These are phyloP conservation scores for Pedinophyceae sp. DNA, from an alignment of 139 green algal genomes.

Conservation along the genomic window DNA sequence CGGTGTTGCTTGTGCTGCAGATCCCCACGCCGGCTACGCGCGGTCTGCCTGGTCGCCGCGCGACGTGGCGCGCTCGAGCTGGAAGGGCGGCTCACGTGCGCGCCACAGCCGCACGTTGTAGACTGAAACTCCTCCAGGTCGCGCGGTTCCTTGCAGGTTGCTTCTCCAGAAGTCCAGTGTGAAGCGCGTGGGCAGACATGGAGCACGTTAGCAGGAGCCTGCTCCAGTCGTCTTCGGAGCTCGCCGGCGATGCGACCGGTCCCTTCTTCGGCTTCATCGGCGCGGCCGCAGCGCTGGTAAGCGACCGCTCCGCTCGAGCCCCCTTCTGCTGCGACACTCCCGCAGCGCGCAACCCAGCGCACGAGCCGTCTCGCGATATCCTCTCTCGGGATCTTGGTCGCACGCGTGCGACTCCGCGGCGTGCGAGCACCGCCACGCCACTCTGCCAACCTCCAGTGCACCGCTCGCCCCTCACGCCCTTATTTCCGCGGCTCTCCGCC, in stretches of 20 bases:
- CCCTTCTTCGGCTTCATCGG: slow-evolving; percentile 98
- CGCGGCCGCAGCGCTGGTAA: slow-evolving; percentile 77
- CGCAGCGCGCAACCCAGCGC: not conserved
- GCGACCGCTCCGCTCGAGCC: no score
- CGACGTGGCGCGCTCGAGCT: no score
- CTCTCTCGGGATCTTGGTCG: not conserved
- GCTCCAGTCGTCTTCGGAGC: not conserved
- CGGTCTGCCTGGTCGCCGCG: no score
- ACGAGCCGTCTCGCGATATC: not conserved
- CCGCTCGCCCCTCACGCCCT: not conserved
- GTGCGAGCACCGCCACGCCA: not conserved
- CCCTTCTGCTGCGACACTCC: slow-evolving; percentile 81
- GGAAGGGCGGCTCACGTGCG: no score
- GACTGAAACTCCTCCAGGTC: no score
- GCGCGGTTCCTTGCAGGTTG: no score
- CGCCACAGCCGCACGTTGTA: no score
- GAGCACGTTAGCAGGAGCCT: not conserved
- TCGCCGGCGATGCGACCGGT: slow-evolving; percentile 23
- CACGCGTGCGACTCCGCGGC: not conserved
- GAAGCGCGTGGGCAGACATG: no score
- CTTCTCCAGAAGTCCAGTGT: no score
- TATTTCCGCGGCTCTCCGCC: not conserved
- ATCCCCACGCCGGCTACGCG: no score
- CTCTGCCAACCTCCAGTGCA: not conserved
- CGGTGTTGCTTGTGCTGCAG: no score